Base-by-base conservation (phyloP, 305 asterid species). In the Fraxinus sp. region DNA sequence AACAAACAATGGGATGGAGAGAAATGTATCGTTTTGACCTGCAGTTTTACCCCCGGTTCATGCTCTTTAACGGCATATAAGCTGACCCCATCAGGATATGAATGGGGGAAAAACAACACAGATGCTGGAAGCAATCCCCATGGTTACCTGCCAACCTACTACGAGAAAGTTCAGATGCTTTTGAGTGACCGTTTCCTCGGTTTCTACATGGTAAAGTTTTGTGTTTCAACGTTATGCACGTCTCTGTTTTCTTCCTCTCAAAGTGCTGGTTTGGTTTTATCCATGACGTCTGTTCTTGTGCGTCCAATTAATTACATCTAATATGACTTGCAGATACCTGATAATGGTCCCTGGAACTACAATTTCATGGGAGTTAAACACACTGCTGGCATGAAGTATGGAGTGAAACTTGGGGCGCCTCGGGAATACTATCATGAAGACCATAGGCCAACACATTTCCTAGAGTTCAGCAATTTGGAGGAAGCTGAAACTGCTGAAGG, bases 1-100 rank as follows among this genome's bases (percentile, higher is more conserved):
- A 95, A 93, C 91, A 93, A 92, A 81, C 98, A 97, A 76, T 97
- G 99, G 99, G 99, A 97, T 46, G 99, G 99, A 16, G 99, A 97
- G 91, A 97, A 91, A 86, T 92, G 97, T 88, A 97, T 95, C 62
- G 91, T 97, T 64, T 87, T 97, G 85, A 97, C 99, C 0, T 97
- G 99, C 93, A 97, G 99, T 86, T 97, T 97, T 89, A 97, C 99
- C 1, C 99, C 98, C 0, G 99, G 99, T 3, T 97, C 99, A 7
- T 97, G 99, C 88, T 97, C 99, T 10, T 85, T 97, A 83, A 97
- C 98, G 1, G 99, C 99, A 0, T 97, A 97, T 80, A 97, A 95
- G 88, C 79, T 97, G 85, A 95, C 99, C 18, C 97, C 95, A 5
- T 91, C 98, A 0, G 99, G 99, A 62, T 97, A 92, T 0, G 99